Conservation (phyloP, 2,329 filamentous ascomycete species). For the Colletotrichum sp. region DNA sequence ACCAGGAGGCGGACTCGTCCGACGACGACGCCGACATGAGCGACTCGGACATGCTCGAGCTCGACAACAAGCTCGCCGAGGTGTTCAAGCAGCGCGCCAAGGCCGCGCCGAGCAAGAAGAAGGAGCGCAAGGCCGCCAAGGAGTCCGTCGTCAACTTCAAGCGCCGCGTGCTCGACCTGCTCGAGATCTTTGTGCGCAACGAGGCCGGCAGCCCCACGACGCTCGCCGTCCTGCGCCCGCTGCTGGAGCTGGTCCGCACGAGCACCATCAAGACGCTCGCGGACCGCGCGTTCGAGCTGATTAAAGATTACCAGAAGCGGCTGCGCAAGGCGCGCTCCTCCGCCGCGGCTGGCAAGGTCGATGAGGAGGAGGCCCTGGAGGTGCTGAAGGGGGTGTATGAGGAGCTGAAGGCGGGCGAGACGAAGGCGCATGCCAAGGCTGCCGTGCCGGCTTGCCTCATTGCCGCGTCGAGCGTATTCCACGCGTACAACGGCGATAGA, state of each 20-base stretch:
- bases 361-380: constrained; percentile 51
- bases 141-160: constrained; percentile 95
- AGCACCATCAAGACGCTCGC: constrained; percentile 79
- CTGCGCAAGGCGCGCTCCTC: constrained; percentile 60
- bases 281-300: constrained; percentile 73
- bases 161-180: constrained; percentile 86
- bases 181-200: constrained; percentile 84
- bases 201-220: constrained; percentile 72
- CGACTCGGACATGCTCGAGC: constrained; percentile 91
- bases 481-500: constrained; percentile 56
- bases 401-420: constrained; percentile 65
- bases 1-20: constrained; percentile 58
- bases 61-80: constrained; percentile 82
- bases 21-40: constrained; percentile 84
- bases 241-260: constrained; percentile 78
- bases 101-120: constrained; percentile 69
- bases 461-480: constrained; percentile 66
- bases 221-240: constrained; percentile 74
- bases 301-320: constrained; percentile 74
- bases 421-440: constrained; percentile 75
- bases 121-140: constrained; percentile 86
- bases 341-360: constrained; percentile 40
- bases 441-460: constrained; percentile 77
- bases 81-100: constrained; percentile 84
- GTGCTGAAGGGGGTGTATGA: constrained; percentile 72